phyloP scores from a whole-genome alignment of 495 filamentous ascomycete genomes.

The Margaritispora aquatica region DNA sequence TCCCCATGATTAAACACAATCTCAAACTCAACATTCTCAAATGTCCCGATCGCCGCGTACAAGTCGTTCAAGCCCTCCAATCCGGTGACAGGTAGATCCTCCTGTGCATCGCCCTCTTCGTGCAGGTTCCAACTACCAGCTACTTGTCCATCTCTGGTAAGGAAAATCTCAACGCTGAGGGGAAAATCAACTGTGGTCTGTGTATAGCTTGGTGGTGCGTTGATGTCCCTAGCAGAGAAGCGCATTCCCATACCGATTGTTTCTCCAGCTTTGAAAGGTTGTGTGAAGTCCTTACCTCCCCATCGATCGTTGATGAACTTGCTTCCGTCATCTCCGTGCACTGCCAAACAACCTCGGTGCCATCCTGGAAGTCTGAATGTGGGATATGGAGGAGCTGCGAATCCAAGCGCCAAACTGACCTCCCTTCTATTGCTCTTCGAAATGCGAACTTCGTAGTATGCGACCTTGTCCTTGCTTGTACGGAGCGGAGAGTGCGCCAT shows the following conservation, averaged over 20 bases:
- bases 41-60: conserved; percentile 73
- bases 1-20: conserved; percentile 44
- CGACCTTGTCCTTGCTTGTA: conserved; percentile 46
- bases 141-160: conserved; percentile 64
- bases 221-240: conserved; percentile 37
- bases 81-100: conserved; percentile 59
- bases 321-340: conserved; percentile 88
- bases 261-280: conserved; percentile 39
- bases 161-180: conserved; percentile 61
- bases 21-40: conserved; percentile 66
- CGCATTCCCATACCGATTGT: conserved; percentile 59
- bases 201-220: conserved; percentile 21
- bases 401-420: conserved; percentile 70
- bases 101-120: conserved; percentile 68
- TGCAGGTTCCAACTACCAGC: conserved; percentile 73
- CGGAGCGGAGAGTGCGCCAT: conserved; percentile 57
- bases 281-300: conserved; percentile 70
- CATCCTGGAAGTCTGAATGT: conserved; percentile 84
- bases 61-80: conserved; percentile 78
- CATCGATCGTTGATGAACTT: conserved; percentile 80
- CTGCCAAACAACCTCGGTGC: conserved; percentile 78
- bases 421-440: conserved; percentile 36
- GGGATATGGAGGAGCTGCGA: conserved; percentile 75
- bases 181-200: conserved; percentile 17
- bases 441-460: conserved; percentile 77